These are phyloP conservation scores for Amniculicola lignicola DNA, from an alignment of 495 filamentous ascomycete genomes.

Conservation along the genomic window DNA sequence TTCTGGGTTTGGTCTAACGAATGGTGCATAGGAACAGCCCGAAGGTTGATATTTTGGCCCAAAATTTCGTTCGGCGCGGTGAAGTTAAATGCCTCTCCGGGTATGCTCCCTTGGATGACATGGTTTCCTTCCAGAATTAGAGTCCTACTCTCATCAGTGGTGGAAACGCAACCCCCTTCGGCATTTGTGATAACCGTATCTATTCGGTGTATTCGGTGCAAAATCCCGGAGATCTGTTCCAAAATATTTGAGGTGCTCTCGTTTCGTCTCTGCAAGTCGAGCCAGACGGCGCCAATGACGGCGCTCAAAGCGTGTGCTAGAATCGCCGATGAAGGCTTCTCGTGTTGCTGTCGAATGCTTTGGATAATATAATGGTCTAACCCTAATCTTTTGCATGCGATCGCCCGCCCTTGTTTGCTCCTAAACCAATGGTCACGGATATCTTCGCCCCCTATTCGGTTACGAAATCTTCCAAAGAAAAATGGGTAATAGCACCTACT, in stretches of 20 bases:
- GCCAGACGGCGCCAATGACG: slow-evolving; percentile 3
- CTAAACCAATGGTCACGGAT: slow-evolving; percentile 3
- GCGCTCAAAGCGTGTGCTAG: background rate
- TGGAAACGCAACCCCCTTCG: background rate
- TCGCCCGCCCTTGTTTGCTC: background rate
- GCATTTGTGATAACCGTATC: background rate
- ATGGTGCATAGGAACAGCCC: background rate
- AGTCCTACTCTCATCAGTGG: background rate
- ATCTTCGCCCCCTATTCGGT: background rate
- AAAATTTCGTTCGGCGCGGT: background rate
- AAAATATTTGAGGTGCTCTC: background rate
- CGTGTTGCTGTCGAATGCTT: slow-evolving; percentile 4
- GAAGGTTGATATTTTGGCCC: background rate
- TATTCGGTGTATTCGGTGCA: no score
- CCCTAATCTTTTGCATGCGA: slow-evolving; percentile 1
- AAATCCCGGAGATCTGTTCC: slow-evolving; percentile 1
- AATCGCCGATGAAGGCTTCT: background rate
- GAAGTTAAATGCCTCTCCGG: background rate
- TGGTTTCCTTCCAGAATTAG: background rate
- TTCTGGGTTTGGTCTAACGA: background rate
- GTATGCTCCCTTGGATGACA: background rate
- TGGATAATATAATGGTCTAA: slow-evolving; percentile 5
- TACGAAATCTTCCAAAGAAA: background rate
- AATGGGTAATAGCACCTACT: slow-evolving; percentile 3
- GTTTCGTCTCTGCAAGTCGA: slow-evolving; percentile 3